Evolutionary conservation across 2,329 filamentous ascomycete species (phyloP), one percentile per base, ranked within the genome.

Genomic region (Microcyclosporella mali): DNA sequence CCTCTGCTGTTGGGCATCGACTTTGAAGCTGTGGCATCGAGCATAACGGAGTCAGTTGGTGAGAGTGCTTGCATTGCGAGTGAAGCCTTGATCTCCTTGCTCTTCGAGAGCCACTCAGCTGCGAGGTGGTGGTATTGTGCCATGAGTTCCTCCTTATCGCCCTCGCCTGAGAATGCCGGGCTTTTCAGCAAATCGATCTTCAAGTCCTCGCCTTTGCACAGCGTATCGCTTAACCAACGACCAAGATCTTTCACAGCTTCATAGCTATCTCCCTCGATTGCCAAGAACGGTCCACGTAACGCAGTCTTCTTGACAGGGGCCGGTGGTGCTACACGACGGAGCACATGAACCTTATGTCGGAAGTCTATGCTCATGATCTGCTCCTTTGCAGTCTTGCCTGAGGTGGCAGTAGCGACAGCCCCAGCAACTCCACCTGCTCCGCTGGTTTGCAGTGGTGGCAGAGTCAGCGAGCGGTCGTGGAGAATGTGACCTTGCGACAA

Each of bases 301-400:
- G 46, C 41, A 10, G 45, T 31, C 18, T 49, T 47, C 9, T 6
- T 71, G 69, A 53, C 56, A 70, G 66, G 46, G 11, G 86, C 70
- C 0, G 85, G 81, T 17, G 83, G 85, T 34, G 84, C 84, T 51
- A 95, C 87, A 48, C 80, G 81, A 12, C 79, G 74, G 27, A 97
- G 71, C 2, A 90, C 75, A 37, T 81, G 79, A 55, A 95, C 78
- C 64, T 94, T 95, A 52, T 81, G 80, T 33, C 80, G 66, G 56
- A 85, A 84, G 0, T 83, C 77, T 39, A 92, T 84, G 18, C 74
- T 79, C 80, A 85, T 86, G 46, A 89, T 79, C 68, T 84, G 82
- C 6, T 81, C 78, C 18, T 59, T 56, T 11, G 50, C 53, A 15
- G 51, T 48, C 39, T 52, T 59, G 6, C 44, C 45, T 7, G 41